Conservation (phyloP, 352 stramenopile genomes). For the Pelagophyceae sp. region DNA sequence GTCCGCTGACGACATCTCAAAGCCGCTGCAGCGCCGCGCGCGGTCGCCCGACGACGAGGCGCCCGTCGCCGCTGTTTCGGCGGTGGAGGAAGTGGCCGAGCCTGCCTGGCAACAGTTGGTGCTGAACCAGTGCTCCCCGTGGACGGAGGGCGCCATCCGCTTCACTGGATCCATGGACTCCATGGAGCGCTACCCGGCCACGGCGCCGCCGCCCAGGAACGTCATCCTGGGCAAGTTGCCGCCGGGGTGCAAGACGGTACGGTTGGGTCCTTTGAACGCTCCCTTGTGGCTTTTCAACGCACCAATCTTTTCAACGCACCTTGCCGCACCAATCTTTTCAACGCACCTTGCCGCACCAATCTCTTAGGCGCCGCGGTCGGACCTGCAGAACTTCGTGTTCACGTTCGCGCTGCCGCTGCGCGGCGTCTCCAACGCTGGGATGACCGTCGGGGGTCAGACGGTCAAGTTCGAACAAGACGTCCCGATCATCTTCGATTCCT, state of each 20-base stretch:
- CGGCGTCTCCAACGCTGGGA: neutral
- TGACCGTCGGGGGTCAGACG: neutral
- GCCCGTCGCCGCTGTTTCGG: neutral
- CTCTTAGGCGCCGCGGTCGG: neutral
- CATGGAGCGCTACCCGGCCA: neutral
- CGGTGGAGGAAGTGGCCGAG: neutral
- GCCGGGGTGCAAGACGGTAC: neutral
- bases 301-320: no score
- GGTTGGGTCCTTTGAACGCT: no score
- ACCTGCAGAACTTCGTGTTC: conserved; percentile 10
- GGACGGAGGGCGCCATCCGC: neutral
- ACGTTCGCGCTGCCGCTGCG: neutral
- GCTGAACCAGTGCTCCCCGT: neutral
- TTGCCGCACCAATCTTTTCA: no score
- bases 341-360: neutral
- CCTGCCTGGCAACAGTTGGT: neutral
- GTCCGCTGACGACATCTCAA: neutral
- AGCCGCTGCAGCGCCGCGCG: neutral
- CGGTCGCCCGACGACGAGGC: neutral
- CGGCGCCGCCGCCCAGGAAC: neutral
- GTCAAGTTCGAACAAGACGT: neutral
- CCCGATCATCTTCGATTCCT: conserved; percentile 15
- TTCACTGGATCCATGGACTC: neutral
- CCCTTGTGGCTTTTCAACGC: no score
- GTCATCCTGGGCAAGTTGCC: conserved; percentile 4